A percentile compares a stretch with the other conserved stretches of the same genome.
These are phyloP conservation scores for Saturnispora sekii DNA, from an alignment of 805 yeast species.

Conservation along the genomic window DNA sequence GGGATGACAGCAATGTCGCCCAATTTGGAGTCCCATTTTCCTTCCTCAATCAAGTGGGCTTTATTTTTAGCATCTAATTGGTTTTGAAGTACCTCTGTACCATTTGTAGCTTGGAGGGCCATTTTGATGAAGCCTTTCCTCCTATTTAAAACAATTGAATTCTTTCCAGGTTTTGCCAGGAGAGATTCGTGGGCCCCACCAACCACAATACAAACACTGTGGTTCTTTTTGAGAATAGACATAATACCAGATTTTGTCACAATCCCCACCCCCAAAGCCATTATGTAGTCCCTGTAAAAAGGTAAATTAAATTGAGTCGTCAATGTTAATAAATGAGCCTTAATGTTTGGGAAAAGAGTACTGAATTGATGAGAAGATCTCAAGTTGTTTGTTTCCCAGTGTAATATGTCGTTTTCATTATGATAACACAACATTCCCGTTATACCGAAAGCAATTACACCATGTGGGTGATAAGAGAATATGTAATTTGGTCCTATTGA, in stretches of 20 bases:
- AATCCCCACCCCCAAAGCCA: conserved; percentile 74
- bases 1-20: conserved; percentile 82
- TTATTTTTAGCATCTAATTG: neutral
- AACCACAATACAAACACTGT: conserved; percentile 79
- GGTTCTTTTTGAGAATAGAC: conserved; percentile 50
- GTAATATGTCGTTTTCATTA: neutral
- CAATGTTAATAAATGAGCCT: conserved; percentile 66
- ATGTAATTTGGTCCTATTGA: conserved; percentile 66
- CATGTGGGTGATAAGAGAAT: conserved; percentile 95
- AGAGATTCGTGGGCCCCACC: conserved; percentile 95
- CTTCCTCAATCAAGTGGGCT: conserved; percentile 7
- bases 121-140: conserved; percentile 84
- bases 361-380: conserved; percentile 33
- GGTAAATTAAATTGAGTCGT: conserved; percentile 80
- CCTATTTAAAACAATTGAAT: conserved; percentile 61
- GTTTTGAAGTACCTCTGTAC: neutral
- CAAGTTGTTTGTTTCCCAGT: conserved; percentile 7
- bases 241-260: conserved; percentile 69
- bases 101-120: conserved; percentile 50
- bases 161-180: conserved; percentile 50
- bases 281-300: conserved; percentile 73
- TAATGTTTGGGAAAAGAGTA: conserved; percentile 67
- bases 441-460: conserved; percentile 86
- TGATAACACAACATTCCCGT: conserved; percentile 6
- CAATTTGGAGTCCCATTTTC: conserved; percentile 9